phyloP scores from a whole-genome alignment of 2,329 filamentous ascomycete genomes.

The Leptodontidium sp. region DNA sequence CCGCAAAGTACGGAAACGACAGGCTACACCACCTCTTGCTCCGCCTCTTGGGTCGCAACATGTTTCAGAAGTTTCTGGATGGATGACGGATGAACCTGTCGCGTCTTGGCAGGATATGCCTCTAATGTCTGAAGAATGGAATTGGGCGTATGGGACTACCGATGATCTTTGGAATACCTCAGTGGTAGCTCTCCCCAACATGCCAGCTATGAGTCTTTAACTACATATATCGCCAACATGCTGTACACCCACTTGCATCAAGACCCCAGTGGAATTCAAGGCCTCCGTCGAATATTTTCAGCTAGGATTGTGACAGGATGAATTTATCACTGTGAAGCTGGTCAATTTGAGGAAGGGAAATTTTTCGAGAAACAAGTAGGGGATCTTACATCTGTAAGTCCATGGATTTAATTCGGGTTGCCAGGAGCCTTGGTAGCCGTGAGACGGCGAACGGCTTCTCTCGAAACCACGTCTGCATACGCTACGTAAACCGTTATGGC shows the following conservation, averaged over 20 bases:
- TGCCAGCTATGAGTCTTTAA: background rate
- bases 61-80: background rate
- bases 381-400: no score
- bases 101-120: background rate
- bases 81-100: background rate
- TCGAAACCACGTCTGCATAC: no score
- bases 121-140: background rate
- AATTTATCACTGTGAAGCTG: no score
- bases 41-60: background rate
- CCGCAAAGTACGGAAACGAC: background rate
- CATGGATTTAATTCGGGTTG: no score
- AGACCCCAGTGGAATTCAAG: no score
- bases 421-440: no score
- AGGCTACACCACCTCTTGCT: background rate
- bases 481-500: no score
- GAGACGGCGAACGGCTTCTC: no score
- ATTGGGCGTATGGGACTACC: background rate
- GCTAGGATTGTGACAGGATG: no score
- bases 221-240: background rate
- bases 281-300: no score
- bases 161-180: background rate
- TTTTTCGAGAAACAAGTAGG: no score
- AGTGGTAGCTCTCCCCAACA: background rate
- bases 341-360: no score
- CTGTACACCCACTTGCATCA: background rate